Base-by-base conservation (phyloP, 2,329 filamentous ascomycete species). In the Xylaria sp. region DNA sequence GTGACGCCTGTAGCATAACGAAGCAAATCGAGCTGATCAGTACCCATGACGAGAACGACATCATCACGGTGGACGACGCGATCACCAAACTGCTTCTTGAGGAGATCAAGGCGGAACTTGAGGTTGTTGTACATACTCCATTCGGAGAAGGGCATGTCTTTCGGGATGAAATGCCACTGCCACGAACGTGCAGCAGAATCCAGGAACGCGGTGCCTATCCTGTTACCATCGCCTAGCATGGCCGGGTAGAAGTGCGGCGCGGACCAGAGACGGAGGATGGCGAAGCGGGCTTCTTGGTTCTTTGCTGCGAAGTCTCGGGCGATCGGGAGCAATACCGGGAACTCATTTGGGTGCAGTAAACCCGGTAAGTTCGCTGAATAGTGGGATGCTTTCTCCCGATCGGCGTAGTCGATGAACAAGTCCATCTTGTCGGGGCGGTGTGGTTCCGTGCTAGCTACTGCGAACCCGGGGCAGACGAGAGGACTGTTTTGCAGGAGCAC, bases 171-270 rank as follows among this genome's bases (percentile, higher is more conserved):
- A 67, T 82, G 82, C 80, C 82, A 86, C 59, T 81, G 78, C 81
- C 82, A 86, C 6, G 73, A 72, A n/a, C 84, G 79, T 0, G 79
- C 81, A 0, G 78, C 66, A n/a, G 78, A 75, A 73, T 85, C 83
- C 1, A 78, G 70, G 74, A 86, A 86, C 2, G 79, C 69, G 13
- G 77, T 78, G 18, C 71, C 66, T 5, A 73, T 60, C 10, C 81
- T 78, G 54, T 79, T 81, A 21, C 81, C 72, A 13, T 71, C 63
- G 10, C 80, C 79, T 23, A 85, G 73, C 82, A 83, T 84, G 18
- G 84, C 77, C 6, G 84, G 83, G 71, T 82, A 86, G 76, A 85
- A 86, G 72, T 84, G 81, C 5, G 83, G 80, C 1, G 83, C 80
- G 9, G 81, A 82, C 83, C 83, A 86, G 54, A 85, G 69, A 5